phyloP scores from a whole-genome alignment of 805 yeast genomes.

The Sugiyamaella boreocaroliniensis region DNA sequence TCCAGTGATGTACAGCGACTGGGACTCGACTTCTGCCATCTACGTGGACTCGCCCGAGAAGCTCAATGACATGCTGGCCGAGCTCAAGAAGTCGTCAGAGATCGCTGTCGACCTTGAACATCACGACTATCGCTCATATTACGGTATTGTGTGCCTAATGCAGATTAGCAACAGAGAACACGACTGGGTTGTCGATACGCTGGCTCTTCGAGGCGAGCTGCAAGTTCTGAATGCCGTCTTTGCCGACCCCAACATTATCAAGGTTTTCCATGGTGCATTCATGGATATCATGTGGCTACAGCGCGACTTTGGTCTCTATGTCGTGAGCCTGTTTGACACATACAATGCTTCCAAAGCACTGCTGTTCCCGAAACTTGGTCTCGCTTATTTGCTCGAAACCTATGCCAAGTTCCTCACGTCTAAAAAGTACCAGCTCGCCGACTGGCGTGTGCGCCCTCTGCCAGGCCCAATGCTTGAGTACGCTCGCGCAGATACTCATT shows the following conservation, averaged over 20 bases:
- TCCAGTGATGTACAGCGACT: slow-evolving; percentile 51
- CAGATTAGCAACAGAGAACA: slow-evolving; percentile 77
- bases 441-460: slow-evolving; percentile 90
- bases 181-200: slow-evolving; percentile 84
- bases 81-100: slow-evolving; percentile 46
- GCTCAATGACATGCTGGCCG: slow-evolving; percentile 48
- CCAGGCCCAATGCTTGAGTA: slow-evolving; percentile 68
- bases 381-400: slow-evolving; percentile 75
- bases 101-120: slow-evolving; percentile 95
- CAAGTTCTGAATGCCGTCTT: slow-evolving; percentile 62
- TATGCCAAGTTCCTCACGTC: slow-evolving; percentile 82
- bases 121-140: slow-evolving; percentile 84
- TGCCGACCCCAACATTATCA: slow-evolving; percentile 71
- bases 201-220: slow-evolving; percentile 69
- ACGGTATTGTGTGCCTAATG: slow-evolving; percentile 88
- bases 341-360: slow-evolving; percentile 78
- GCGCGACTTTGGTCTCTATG: slow-evolving; percentile 84
- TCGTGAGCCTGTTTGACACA: slow-evolving; percentile 88
- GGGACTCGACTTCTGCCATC: slow-evolving; percentile 48
- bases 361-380: slow-evolving; percentile 74
- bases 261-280: slow-evolving; percentile 92
- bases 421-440: slow-evolving; percentile 91
- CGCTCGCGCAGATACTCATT: slow-evolving; percentile 95
- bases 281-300: slow-evolving; percentile 98
- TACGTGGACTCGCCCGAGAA: slow-evolving; percentile 64